A percentile compares a stretch with the other conserved stretches of the same genome.
These are phyloP conservation scores for Pseudotsuga menziesii DNA, from an alignment of 75 land plant genomes.

Conservation along the genomic window DNA sequence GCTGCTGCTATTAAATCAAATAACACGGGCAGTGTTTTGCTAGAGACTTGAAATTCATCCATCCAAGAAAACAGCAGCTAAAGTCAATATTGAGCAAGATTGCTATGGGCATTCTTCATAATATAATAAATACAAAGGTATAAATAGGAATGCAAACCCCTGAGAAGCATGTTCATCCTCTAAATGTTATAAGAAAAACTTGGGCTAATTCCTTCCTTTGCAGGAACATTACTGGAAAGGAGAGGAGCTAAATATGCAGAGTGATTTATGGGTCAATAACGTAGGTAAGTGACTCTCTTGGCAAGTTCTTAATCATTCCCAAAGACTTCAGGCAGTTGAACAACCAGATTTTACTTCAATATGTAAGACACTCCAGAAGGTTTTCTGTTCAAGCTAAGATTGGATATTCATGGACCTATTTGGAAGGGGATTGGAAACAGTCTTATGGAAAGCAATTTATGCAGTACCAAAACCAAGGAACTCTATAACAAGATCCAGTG, in stretches of 20 bases:
- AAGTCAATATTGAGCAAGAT: not conserved
- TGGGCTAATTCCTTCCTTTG: not conserved
- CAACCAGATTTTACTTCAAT: too few species aligned
- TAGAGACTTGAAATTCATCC: not conserved
- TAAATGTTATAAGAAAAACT: too few species aligned
- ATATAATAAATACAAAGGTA: not conserved
- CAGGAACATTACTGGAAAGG: not conserved
- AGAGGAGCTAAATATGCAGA: not conserved
- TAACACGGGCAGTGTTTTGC: not conserved
- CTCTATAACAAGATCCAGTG: too few species aligned
- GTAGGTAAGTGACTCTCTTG: not conserved
- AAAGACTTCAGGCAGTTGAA: too few species aligned
- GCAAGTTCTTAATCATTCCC: too few species aligned
- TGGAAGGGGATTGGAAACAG: too few species aligned
- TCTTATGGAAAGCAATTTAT: too few species aligned
- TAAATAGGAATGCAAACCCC: not conserved
- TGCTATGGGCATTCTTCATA: not conserved
- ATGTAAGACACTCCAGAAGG: too few species aligned
- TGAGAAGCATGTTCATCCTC: too few species aligned
- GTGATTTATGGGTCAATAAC: not conserved
- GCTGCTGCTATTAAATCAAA: not conserved
- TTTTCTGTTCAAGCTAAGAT: too few species aligned
- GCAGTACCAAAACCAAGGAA: too few species aligned
- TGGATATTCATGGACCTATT: too few species aligned
- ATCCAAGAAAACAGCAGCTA: not conserved